A percentile compares a stretch with the other conserved stretches of the same genome.
These are phyloP conservation scores for Macroventuria anomochaeta DNA, from an alignment of 2,329 filamentous ascomycete species.

Conservation along the genomic window DNA sequence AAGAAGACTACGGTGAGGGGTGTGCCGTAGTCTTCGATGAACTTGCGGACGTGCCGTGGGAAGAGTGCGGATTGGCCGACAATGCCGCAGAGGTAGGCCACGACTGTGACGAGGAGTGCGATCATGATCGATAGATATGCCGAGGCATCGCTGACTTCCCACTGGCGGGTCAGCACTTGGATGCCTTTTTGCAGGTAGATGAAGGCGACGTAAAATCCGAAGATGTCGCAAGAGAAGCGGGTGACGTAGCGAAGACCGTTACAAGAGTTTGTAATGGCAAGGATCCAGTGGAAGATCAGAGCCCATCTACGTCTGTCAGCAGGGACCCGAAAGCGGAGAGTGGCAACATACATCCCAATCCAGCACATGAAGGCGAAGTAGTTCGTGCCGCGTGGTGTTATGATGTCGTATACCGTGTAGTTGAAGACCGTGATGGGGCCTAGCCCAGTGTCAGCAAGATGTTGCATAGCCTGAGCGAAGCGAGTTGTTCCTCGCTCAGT, in stretches of 20 bases:
- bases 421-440: slow-evolving; percentile 94
- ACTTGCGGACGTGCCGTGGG: slow-evolving; percentile 75
- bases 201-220: slow-evolving; percentile 91
- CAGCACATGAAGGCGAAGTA: slow-evolving; percentile 92
- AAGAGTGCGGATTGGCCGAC: slow-evolving; percentile 76
- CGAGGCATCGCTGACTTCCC: slow-evolving; percentile 65
- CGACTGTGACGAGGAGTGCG: slow-evolving; percentile 77
- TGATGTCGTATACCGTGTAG: slow-evolving; percentile 92
- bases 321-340: background rate
- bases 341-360: slow-evolving; percentile 73
- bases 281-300: slow-evolving; percentile 80
- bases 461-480: no score
- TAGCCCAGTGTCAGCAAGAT: slow-evolving; percentile 29
- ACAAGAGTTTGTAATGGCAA: slow-evolving; percentile 85
- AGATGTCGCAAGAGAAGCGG: slow-evolving; percentile 90
- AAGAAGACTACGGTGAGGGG: slow-evolving; percentile 75
- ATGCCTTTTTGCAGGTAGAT: slow-evolving; percentile 93
- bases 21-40: slow-evolving; percentile 89
- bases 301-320: slow-evolving; percentile 68
- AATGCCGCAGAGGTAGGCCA: slow-evolving; percentile 75
- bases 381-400: slow-evolving; percentile 75
- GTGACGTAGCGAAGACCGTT: slow-evolving; percentile 90
- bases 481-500: no score
- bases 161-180: slow-evolving; percentile 81
- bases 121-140: slow-evolving; percentile 80